Evolutionary conservation across 2,329 filamentous ascomycete genomes (phyloP).

Genomic region (Colletotrichum endophyticum): DNA sequence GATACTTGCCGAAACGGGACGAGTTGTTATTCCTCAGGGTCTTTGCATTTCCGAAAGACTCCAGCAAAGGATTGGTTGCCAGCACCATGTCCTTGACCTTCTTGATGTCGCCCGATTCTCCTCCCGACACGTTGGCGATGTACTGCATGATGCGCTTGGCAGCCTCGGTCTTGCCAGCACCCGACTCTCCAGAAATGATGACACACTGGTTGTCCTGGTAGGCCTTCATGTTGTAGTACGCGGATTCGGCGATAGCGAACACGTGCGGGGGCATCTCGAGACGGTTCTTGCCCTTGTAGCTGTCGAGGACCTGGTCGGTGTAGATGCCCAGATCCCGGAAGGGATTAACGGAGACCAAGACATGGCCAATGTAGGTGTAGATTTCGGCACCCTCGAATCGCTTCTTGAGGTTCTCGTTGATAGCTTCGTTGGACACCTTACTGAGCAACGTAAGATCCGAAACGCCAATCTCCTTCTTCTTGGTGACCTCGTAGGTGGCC

Average conservation of each 20-base stretch:
- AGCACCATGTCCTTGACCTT: constrained; percentile 99
- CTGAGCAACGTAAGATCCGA: constrained; percentile 97
- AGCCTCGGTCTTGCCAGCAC: constrained; percentile 97
- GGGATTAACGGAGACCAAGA: constrained; percentile 97
- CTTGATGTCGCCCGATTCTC: constrained; percentile 84
- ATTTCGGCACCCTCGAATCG: constrained; percentile 97
- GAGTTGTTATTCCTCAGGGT: constrained; percentile 99
- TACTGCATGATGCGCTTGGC: constrained; percentile 99
- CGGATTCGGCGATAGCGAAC: constrained; percentile 93
- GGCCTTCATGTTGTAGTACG: constrained; percentile 99
- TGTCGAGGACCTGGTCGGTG: constrained; percentile 90
- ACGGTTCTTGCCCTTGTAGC: constrained; percentile 96
- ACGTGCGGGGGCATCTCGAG: constrained; percentile 95
- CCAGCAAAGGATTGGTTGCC: constrained; percentile 94
- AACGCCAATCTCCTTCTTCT: constrained; percentile 99
- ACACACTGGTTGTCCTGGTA: constrained; percentile 99
- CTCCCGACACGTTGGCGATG: constrained; percentile 95
- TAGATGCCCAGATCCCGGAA: constrained; percentile 98
- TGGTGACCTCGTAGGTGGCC: constrained; percentile 91
- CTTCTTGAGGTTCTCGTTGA: constrained; percentile 99
- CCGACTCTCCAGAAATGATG: constrained; percentile 98
- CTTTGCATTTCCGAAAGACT: constrained; percentile 98
- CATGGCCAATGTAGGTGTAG: constrained; percentile 99
- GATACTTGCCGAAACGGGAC: constrained; percentile 96
- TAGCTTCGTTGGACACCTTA: constrained; percentile 98